phyloP scores from a whole-genome alignment of 2,329 filamentous ascomycete species.

The Geosmithia putterillii region DNA sequence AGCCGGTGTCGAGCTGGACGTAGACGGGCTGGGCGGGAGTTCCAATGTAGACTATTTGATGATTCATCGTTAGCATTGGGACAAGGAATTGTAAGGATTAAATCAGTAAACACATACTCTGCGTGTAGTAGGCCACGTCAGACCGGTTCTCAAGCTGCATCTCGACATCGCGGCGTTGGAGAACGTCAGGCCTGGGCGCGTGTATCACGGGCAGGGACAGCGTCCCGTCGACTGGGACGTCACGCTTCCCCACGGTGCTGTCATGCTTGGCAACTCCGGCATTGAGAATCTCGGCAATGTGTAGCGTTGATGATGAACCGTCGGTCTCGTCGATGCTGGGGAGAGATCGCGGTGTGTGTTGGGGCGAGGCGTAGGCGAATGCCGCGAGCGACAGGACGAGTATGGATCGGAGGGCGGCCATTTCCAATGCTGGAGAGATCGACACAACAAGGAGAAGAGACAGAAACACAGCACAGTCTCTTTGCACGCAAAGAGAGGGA shows the following conservation, averaged over 20 bases:
- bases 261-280: background rate
- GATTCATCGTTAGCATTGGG: background rate
- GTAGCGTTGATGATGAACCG: background rate
- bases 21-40: slow-evolving; percentile 41
- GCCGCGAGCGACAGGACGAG: background rate
- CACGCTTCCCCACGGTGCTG: background rate
- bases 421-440: too few species aligned
- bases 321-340: slow-evolving; percentile 1
- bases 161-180: slow-evolving; percentile 27
- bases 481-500: too few species aligned
- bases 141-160: slow-evolving; percentile 34
- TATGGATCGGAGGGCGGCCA: background rate
- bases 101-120: slow-evolving; percentile 10
- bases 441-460: too few species aligned
- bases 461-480: too few species aligned
- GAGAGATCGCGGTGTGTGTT: background rate
- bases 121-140: slow-evolving; percentile 41
- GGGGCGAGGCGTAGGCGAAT: background rate
- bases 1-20: slow-evolving; percentile 57
- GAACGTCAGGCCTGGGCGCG: slow-evolving; percentile 16
- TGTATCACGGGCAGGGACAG: slow-evolving; percentile 17
- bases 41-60: slow-evolving; percentile 33
- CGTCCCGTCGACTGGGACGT: background rate
- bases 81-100: too few species aligned
- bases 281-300: background rate